A percentile compares a stretch with the other conserved stretches of the same genome.
These are phyloP conservation scores for Salix caprea DNA, from an alignment of 345 rosid genomes.

Conservation along the genomic window DNA sequence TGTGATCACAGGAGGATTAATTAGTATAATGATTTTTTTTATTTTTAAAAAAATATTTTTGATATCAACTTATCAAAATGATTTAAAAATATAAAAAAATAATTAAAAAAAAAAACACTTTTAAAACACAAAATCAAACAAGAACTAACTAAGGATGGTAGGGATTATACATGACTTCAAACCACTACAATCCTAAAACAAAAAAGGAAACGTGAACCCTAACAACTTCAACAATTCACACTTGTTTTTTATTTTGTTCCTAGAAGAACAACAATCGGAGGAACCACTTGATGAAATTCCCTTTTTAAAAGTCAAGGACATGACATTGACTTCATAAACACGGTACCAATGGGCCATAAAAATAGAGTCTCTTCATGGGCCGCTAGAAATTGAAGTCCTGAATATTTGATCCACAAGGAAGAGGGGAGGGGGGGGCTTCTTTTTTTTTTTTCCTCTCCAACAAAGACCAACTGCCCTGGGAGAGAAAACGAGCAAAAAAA, in stretches of 20 bases:
- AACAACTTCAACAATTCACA: neutral
- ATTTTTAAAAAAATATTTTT: too few relatives aligned
- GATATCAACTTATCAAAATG: too few relatives aligned
- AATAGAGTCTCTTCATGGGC: neutral
- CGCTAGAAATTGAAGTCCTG: neutral
- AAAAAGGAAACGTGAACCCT: too few relatives aligned
- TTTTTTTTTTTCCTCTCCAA: neutral
- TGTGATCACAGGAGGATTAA: too few relatives aligned
- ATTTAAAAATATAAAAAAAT: too few relatives aligned
- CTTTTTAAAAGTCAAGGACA: neutral
- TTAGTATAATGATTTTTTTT: too few relatives aligned
- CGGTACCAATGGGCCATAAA: neutral
- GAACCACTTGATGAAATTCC: conserved; percentile 3
- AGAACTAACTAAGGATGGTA: too few relatives aligned
- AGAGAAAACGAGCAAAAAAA: neutral
- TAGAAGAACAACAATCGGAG: neutral
- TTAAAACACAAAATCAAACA: too few relatives aligned
- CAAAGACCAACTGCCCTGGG: neutral
- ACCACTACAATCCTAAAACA: too few relatives aligned
- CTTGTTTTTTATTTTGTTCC: neutral
- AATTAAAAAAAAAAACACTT: too few relatives aligned
- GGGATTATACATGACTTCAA: too few relatives aligned
- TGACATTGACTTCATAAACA: neutral
- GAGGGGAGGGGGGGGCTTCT: neutral
- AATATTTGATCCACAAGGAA: neutral